A percentile compares a stretch with the other conserved stretches of the same genome.
Evolutionary conservation across 352 stramenopile species (phyloP).

Genomic region (Lagenidium giganteum): DNA sequence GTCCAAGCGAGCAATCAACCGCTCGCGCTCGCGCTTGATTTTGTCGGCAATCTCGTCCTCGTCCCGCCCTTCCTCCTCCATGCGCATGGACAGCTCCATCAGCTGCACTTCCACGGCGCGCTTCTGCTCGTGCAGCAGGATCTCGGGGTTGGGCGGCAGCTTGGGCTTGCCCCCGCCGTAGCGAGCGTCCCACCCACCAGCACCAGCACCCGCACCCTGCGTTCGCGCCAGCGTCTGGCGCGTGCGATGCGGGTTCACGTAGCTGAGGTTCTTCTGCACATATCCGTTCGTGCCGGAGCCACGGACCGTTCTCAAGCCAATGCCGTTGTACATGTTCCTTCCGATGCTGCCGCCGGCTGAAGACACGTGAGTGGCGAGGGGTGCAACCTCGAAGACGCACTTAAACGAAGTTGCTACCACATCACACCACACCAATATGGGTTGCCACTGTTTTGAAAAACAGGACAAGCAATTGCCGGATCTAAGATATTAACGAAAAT

Average conservation of each 20-base stretch:
- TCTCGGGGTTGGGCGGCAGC: slow-evolving; percentile 57
- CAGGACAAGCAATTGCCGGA: no score
- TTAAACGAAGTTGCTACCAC: no score
- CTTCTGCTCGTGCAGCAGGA: slow-evolving; percentile 77
- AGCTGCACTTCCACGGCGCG: slow-evolving; percentile 76
- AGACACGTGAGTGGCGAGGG: no score
- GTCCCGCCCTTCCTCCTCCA: slow-evolving; percentile 69
- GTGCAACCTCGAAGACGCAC: no score
- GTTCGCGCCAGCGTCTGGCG: slow-evolving; percentile 55
- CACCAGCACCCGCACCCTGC: slow-evolving; percentile 16
- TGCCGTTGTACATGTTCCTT: slow-evolving; percentile 87
- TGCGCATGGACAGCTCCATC: slow-evolving; percentile 68
- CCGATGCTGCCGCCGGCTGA: no score
- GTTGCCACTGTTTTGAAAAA: no score
- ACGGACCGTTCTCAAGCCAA: slow-evolving; percentile 77
- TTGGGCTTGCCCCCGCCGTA: slow-evolving; percentile 17
- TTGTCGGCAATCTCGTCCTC: slow-evolving; percentile 69
- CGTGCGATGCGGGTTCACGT: slow-evolving; percentile 64
- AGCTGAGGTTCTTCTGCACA: slow-evolving; percentile 81
- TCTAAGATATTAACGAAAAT: no score
- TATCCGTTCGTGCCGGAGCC: slow-evolving; percentile 88
- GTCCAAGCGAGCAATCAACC: slow-evolving; percentile 33
- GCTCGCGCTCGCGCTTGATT: slow-evolving; percentile 45
- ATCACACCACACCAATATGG: no score
- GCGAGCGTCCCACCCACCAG: background rate